Conservation (phyloP, 148 eudicot species). For the Persicaria maculosa region DNA sequence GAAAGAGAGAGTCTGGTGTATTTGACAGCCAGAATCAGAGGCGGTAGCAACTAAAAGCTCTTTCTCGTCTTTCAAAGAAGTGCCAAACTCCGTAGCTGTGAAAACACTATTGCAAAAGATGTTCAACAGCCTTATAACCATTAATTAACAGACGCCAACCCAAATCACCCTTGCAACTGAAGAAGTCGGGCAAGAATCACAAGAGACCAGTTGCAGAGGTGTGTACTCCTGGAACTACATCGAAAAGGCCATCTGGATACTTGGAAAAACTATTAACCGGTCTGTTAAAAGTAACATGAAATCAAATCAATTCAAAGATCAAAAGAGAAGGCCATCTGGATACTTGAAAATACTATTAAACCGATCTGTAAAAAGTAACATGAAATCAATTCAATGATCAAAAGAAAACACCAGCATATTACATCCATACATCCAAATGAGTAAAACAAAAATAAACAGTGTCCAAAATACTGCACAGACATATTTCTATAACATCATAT, state of each 20-base stretch:
- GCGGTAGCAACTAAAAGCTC: constrained; percentile 19
- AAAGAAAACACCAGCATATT: not conserved
- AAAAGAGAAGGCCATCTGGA: constrained; percentile 1
- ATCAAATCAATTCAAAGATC: constrained; percentile 3
- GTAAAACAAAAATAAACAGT: not conserved
- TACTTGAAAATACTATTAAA: not conserved
- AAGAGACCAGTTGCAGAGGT: constrained; percentile 6
- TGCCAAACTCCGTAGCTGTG: constrained; percentile 19
- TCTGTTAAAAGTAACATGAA: not conserved
- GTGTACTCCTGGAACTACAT: not conserved
- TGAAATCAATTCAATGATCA: not conserved
- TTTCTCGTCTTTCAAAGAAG: constrained; percentile 13
- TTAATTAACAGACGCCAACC: not conserved
- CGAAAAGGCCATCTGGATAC: not conserved
- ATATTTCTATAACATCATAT: not conserved
- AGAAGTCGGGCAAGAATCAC: constrained; percentile 5
- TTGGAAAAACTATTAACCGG: not conserved
- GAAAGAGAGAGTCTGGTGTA: constrained; percentile 8
- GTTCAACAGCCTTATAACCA: not conserved
- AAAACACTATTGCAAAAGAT: not conserved
- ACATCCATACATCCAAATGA: not conserved
- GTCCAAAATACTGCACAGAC: not conserved
- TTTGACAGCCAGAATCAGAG: constrained; percentile 13
- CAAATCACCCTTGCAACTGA: constrained; percentile 9
- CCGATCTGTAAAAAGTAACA: not conserved